Evolutionary conservation across 495 filamentous ascomycete genomes (phyloP).

Genomic region (Hypoxylon lienhwacheense): DNA sequence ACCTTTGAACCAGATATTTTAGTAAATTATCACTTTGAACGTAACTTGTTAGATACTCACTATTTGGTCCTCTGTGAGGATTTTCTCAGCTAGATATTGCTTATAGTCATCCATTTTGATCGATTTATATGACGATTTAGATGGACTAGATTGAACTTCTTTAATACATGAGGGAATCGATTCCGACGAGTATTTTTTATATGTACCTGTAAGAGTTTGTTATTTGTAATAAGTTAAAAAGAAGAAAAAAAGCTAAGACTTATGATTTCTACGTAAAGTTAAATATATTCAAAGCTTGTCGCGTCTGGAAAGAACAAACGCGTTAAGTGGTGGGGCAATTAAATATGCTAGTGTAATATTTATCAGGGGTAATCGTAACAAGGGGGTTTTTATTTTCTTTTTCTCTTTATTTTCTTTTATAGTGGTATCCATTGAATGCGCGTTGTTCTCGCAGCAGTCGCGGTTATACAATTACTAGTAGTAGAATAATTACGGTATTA

Average conservation of each 20-base stretch:
- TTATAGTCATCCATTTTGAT: slow-evolving; percentile 61
- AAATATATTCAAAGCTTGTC: slow-evolving; percentile 5
- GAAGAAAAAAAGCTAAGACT: neutral
- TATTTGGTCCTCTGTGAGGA: slow-evolving; percentile 74
- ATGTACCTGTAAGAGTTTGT: too few relatives aligned
- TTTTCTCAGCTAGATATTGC: slow-evolving; percentile 70
- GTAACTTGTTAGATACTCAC: slow-evolving; percentile 51
- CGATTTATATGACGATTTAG: neutral
- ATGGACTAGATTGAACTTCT: neutral
- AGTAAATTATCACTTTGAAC: neutral
- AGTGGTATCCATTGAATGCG: too few relatives aligned
- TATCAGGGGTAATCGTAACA: too few relatives aligned
- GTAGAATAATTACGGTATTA: too few relatives aligned
- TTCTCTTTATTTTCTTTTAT: too few relatives aligned
- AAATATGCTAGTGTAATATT: too few relatives aligned
- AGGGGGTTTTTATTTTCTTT: too few relatives aligned
- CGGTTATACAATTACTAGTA: too few relatives aligned
- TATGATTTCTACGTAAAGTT: neutral
- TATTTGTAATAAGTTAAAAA: too few relatives aligned
- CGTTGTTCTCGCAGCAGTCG: too few relatives aligned
- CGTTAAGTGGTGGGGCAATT: slow-evolving; percentile 41
- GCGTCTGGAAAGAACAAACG: slow-evolving; percentile 29
- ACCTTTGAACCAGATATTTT: slow-evolving; percentile 55
- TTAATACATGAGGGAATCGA: too few relatives aligned
- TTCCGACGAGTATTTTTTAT: too few relatives aligned